These are phyloP conservation scores for Scleroderma citrinum DNA, from an alignment of 768 basidiomycete genomes.

Conservation along the genomic window DNA sequence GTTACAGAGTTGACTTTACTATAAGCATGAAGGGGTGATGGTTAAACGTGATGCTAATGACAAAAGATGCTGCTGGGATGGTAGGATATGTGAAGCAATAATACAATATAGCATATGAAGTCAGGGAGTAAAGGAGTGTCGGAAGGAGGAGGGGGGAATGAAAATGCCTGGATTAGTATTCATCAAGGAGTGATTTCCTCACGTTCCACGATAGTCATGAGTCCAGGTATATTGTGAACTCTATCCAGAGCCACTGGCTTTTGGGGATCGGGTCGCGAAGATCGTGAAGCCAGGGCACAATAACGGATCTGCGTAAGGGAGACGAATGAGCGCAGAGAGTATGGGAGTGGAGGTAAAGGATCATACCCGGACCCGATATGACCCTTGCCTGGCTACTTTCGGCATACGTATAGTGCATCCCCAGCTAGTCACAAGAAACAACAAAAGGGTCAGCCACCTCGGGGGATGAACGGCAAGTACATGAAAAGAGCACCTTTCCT, in stretches of 20 bases:
- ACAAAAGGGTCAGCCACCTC: background rate
- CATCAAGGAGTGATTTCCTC: slow-evolving; percentile 21
- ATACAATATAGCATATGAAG: background rate
- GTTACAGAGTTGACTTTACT: background rate
- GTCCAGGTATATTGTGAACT: slow-evolving; percentile 57
- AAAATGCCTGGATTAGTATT: background rate
- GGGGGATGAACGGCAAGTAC: slow-evolving; percentile 1
- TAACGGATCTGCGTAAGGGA: slow-evolving; percentile 52
- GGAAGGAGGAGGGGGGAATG: background rate
- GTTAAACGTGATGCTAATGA: background rate
- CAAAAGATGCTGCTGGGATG: slow-evolving; percentile 1
- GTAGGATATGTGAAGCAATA: background rate
- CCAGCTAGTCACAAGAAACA: slow-evolving; percentile 42
- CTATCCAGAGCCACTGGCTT: slow-evolving; percentile 58
- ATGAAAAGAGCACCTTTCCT: slow-evolving; percentile 50
- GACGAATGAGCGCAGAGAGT: slow-evolving; percentile 1
- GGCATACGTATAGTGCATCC: slow-evolving; percentile 52
- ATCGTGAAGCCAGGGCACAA: slow-evolving; percentile 51
- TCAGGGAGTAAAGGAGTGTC: slow-evolving; percentile 6
- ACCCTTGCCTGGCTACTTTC: slow-evolving; percentile 41
- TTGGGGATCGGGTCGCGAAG: slow-evolving; percentile 47
- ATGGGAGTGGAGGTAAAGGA: background rate
- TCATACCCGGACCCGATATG: slow-evolving; percentile 58
- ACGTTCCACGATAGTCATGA: slow-evolving; percentile 66
- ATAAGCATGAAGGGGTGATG: background rate